Evolutionary conservation across 2,329 filamentous ascomycete species (phyloP).

Genomic region (Trichoderma afroharzianum): DNA sequence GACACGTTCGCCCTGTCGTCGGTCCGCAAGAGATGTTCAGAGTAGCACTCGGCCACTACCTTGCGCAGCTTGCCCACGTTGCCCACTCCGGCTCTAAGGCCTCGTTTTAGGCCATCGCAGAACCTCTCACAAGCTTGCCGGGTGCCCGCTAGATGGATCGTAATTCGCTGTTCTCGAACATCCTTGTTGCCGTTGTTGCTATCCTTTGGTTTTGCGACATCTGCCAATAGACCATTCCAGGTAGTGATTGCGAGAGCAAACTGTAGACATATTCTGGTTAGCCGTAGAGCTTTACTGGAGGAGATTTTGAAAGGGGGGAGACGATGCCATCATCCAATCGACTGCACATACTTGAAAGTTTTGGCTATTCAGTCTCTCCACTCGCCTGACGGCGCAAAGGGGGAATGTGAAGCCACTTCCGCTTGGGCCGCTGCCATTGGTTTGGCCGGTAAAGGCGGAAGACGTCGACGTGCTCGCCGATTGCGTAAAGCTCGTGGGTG

Average conservation of each 20-base stretch:
- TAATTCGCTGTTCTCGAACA: constrained; percentile 73
- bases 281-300: background rate
- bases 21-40: constrained; percentile 70
- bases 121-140: constrained; percentile 89
- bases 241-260: constrained; percentile 94
- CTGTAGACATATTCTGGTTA: constrained; percentile 32
- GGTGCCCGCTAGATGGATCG: constrained; percentile 84
- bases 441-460: constrained; percentile 85
- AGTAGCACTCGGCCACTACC: constrained; percentile 83
- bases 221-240: constrained; percentile 73
- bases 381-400: constrained; percentile 82
- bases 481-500: constrained; percentile 79
- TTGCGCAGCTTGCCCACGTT: constrained; percentile 81
- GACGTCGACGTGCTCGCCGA: constrained; percentile 76
- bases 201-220: constrained; percentile 50
- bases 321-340: background rate
- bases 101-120: constrained; percentile 91
- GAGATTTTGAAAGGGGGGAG: background rate
- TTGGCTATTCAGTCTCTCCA: constrained; percentile 89
- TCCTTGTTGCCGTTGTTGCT: constrained; percentile 36
- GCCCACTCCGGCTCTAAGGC: constrained; percentile 79
- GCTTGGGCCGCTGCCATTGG: constrained; percentile 84
- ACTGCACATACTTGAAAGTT: constrained; percentile 61
- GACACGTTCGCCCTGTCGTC: constrained; percentile 57
- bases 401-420: constrained; percentile 96